These are phyloP conservation scores for Canavalia gladiata DNA, from an alignment of 306 rosid species.

Conservation along the genomic window DNA sequence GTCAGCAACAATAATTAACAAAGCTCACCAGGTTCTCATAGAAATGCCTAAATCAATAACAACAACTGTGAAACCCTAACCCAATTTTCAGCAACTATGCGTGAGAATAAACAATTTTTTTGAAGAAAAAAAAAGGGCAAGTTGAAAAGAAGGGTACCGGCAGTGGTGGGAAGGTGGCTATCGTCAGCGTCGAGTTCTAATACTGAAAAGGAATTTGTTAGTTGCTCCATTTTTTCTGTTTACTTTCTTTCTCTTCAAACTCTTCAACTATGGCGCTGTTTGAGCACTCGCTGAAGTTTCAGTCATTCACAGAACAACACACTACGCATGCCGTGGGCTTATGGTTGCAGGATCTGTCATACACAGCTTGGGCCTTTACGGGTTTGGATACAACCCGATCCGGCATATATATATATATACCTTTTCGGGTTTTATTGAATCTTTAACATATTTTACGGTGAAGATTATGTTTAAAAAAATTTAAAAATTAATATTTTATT, in stretches of 20 bases:
- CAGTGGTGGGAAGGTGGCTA: constrained; percentile 34
- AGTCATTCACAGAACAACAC: not conserved
- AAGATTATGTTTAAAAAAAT: no score
- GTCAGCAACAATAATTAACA: constrained; percentile 23
- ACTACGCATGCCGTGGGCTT: not conserved
- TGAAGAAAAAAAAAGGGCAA: not conserved
- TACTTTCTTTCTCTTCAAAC: constrained; percentile 11
- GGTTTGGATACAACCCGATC: not conserved
- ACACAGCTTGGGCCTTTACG: not conserved
- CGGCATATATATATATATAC: no score
- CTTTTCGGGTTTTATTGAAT: no score
- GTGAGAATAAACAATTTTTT: not conserved
- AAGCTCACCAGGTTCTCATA: not conserved
- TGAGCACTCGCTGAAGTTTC: not conserved
- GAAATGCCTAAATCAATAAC: constrained; percentile 24
- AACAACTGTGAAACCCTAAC: constrained; percentile 50
- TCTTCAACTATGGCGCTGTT: constrained; percentile 36
- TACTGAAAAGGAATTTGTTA: constrained; percentile 70
- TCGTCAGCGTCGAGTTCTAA: constrained; percentile 78
- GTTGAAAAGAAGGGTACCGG: constrained; percentile 27
- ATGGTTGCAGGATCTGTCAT: not conserved
- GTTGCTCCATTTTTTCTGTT: constrained; percentile 56
- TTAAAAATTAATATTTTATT: no score
- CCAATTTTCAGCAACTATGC: constrained; percentile 1
- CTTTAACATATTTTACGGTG: no score